Evolutionary conservation across 208 protist genomes (phyloP), one percentile per base, ranked within the genome.

Genomic region (Crithidia acanthocephali): DNA sequence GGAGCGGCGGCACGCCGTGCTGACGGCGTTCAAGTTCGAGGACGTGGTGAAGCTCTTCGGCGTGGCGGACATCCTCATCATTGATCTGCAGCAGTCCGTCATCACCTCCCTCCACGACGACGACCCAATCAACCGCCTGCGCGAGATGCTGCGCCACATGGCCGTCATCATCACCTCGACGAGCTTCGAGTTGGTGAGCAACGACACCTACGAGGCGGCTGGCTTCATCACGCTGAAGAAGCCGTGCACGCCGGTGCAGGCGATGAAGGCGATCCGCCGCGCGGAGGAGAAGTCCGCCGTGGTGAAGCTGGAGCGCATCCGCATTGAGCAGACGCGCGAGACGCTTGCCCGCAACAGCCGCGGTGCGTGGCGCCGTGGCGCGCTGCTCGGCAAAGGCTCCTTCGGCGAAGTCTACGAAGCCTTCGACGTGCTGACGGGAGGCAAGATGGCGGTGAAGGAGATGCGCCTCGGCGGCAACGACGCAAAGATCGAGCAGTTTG

Each of bases 361-460:
- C 53, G 82, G 84, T n/a, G 86, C 85, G 58, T 96, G 93, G 91
- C 76, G 78, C 45, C 76, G 78, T 22, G 91, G 89, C 23, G 72
- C 72, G n/a, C 79, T 94, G 44, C 83, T 97, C 6, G 93, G 93
- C 64, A 92, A 90, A 48, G 93, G 93, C 20, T 68, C 83, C 30
- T 95, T 87, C 63, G 90, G 93, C 45, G 87, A 92, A 66, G 93
- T 97, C 23, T 97, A 89, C 72, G 86, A 96, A 63, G 93, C 90
- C 20, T 86, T 84, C 33, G 87, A 95, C 57, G 74, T 87, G 25
- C 72, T 97, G 45, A 97, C 93, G 2, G 91, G 91, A 0, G 91
- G 93, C 45, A 89, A 72, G 66, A 97, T 97, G 93, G 93, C 93
- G 16, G 85, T 97, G 68, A 97, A 97, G 64, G 85, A 94, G 75